These are phyloP conservation scores for Colletotrichum echinochloae DNA, from an alignment of 2,329 filamentous ascomycete species.

Conservation along the genomic window DNA sequence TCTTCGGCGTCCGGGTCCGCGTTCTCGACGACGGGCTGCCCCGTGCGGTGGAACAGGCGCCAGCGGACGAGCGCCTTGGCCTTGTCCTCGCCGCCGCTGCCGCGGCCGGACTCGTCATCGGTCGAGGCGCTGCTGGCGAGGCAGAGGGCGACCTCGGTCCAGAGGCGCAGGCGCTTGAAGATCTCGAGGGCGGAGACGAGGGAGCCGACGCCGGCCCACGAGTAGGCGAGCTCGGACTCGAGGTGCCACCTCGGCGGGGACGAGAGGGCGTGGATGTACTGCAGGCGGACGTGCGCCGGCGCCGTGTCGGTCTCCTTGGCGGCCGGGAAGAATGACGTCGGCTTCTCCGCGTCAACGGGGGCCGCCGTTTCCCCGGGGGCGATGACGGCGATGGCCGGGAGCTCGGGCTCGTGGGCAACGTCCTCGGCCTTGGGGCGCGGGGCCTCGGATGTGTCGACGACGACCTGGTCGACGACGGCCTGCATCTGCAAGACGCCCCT, in stretches of 20 bases:
- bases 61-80: conserved; percentile 81
- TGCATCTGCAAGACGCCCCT: conserved; percentile 92
- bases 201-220: conserved; percentile 92
- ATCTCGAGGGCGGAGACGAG: conserved; percentile 93
- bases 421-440: conserved; percentile 42
- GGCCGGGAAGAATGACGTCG: conserved; percentile 84
- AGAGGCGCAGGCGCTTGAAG: conserved; percentile 91
- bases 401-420: conserved; percentile 46
- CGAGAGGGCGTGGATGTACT: conserved; percentile 85
- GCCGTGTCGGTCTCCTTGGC: conserved; percentile 83
- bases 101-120: conserved; percentile 66
- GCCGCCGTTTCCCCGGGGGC: conserved; percentile 47
- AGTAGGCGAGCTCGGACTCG: conserved; percentile 89
- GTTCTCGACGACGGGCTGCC: conserved; percentile 43
- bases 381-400: conserved; percentile 61
- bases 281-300: conserved; percentile 78
- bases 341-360: conserved; percentile 53
- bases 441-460: conserved; percentile 78
- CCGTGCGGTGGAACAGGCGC: conserved; percentile 79
- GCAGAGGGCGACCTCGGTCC: conserved; percentile 95
- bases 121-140: conserved; percentile 73
- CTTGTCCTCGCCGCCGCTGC: conserved; percentile 78
- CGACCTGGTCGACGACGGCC: conserved; percentile 93
- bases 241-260: conserved; percentile 93
- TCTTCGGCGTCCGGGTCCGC: conserved; percentile 60